Evolutionary conservation across 495 filamentous ascomycete species (phyloP), one percentile per base, ranked within the genome.

Genomic region (Margaritispora aquatica): DNA sequence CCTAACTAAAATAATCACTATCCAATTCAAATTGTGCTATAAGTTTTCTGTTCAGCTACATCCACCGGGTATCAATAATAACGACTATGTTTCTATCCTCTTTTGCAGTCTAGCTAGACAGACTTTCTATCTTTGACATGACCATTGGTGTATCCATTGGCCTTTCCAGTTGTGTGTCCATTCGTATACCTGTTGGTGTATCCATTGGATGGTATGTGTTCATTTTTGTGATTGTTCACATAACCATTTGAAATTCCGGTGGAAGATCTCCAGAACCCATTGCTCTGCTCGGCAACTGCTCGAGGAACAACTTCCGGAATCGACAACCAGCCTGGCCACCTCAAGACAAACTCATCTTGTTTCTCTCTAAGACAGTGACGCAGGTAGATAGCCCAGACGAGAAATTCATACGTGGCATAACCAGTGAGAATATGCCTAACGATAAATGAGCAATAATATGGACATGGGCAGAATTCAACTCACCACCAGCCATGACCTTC

Each of bases 401-500:
- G 73, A 62, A 76, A 78, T 52, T 73, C 75, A 59, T 78, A 80
- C 1, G 76, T 74, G 17, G 75, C 77, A 21, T 66, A 62, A 2
- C 77, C 77, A 3, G 77, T 80, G 74, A 77, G 77, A 2, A 80
- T 54, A 65, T 80, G 77, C 74, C 73, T 75, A 54, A 1, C 3
- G 19, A 34, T 3, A 44, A 17, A n/a, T 44, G 3, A 44, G 26
- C 47, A 26, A 51, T 21, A 60, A 23, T 52, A 26, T 10, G 21
- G 24, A 34, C 27, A 48, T 36, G n/a, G 47, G 4, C 20, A 4
- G 49, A 2, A 54, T 47, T 8, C 55, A 19, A 85, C 83, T 74
- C 86, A 94, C 93, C 94, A 98, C 94, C 94, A 97, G 11, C 91
- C 94, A 76, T 98, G 94, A 0, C 91, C 93, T 72, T 97, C 94